These are phyloP conservation scores for Wickerhamiella slavikovae DNA, from an alignment of 805 yeast genomes.

Conservation along the genomic window DNA sequence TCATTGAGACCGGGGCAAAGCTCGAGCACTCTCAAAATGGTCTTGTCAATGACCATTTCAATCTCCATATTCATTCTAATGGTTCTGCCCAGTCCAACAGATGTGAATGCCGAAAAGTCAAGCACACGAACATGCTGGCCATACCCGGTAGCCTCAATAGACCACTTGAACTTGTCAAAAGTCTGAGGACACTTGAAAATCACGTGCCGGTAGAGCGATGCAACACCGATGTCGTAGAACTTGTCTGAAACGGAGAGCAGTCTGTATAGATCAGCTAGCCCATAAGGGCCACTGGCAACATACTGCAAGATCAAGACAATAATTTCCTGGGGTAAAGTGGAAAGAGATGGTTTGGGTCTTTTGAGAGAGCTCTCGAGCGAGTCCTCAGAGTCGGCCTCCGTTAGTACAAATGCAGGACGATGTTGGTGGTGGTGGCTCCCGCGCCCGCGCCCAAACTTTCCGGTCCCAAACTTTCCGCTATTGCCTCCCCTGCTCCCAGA, in stretches of 20 bases:
- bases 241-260: conserved; percentile 13
- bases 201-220: conserved; percentile 20
- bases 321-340: conserved; percentile 12
- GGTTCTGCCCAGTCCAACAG: conserved; percentile 76
- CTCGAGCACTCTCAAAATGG: conserved; percentile 41
- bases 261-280: conserved; percentile 5
- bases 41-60: conserved; percentile 66
- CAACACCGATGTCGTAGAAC: conserved; percentile 18
- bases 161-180: conserved; percentile 46
- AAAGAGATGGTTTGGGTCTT: conserved; percentile 1
- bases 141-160: conserved; percentile 29
- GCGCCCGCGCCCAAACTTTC: neutral
- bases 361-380: too few relatives aligned
- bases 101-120: conserved; percentile 76
- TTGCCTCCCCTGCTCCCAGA: too few relatives aligned
- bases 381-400: too few relatives aligned
- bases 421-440: neutral
- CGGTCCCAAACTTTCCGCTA: too few relatives aligned
- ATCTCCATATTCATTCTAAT: conserved; percentile 79
- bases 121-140: conserved; percentile 41
- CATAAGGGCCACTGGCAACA: conserved; percentile 7
- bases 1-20: conserved; percentile 48
- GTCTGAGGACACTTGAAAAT: conserved; percentile 59
- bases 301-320: conserved; percentile 11
- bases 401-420: too few relatives aligned